A percentile compares a stretch with the other conserved stretches of the same genome.
Evolutionary conservation across 2,329 filamentous ascomycete species (phyloP).

Genomic region (Pseudofabraea citricarpa): DNA sequence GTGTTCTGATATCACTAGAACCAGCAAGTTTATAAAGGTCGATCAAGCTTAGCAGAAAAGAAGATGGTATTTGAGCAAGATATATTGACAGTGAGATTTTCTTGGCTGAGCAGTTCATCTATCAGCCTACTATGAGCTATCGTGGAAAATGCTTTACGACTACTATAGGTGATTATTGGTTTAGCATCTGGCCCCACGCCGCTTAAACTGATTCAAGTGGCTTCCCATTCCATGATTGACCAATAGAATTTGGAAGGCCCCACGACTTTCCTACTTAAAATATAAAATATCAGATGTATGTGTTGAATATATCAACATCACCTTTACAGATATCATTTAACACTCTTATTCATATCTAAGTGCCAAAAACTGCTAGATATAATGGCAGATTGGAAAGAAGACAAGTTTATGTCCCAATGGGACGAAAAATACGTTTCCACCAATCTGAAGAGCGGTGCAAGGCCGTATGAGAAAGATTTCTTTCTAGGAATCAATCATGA

Average conservation of each 20-base stretch:
- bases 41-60: too few species aligned
- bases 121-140: too few species aligned
- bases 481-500: not conserved
- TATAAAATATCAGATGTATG: not conserved
- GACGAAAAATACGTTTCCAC: not conserved
- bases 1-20: not conserved
- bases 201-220: too few species aligned
- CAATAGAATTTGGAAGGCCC: not conserved
- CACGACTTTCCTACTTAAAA: not conserved
- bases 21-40: too few species aligned
- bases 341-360: not conserved
- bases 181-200: too few species aligned
- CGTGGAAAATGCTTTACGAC: too few species aligned
- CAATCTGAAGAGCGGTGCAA: not conserved
- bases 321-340: not conserved
- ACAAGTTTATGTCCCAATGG: constrained; percentile 4
- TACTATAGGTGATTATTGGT: too few species aligned
- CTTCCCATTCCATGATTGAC: too few species aligned
- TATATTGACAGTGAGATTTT: too few species aligned
- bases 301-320: not conserved
- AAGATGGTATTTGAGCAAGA: too few species aligned
- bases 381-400: constrained; percentile 2
- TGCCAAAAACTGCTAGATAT: not conserved
- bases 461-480: not conserved
- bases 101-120: too few species aligned